Evolutionary conservation across 2,329 filamentous ascomycete genomes (phyloP).

Genomic region (Lachnum nothofagi): DNA sequence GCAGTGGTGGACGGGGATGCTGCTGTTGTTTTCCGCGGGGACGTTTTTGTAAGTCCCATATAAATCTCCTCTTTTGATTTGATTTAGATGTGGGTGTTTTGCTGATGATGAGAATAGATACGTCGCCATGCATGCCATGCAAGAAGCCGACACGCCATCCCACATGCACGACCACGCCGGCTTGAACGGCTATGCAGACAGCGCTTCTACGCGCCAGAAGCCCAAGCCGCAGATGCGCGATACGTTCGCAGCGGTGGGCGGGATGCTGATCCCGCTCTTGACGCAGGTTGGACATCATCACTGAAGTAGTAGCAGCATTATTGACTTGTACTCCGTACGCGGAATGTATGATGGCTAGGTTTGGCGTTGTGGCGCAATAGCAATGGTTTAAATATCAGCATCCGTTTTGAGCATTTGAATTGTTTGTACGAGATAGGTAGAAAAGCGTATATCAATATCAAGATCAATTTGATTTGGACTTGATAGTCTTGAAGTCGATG

Average conservation of each 20-base stretch:
- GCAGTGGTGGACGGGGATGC: conserved; percentile 84
- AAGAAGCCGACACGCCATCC: conserved; percentile 58
- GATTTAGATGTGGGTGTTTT: conserved; percentile 1
- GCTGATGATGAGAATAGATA: conserved; percentile 55
- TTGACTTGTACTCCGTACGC: too few species aligned
- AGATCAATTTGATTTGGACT: too few species aligned
- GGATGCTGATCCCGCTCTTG: conserved; percentile 73
- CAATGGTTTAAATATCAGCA: too few species aligned
- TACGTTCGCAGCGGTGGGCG: conserved; percentile 64
- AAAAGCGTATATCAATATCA: too few species aligned
- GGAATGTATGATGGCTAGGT: too few species aligned
- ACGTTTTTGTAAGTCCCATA: conserved; percentile 82
- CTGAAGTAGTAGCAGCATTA: too few species aligned
- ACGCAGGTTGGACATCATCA: conserved; percentile 76
- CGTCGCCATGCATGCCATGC: conserved; percentile 98
- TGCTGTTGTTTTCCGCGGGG: conserved; percentile 89
- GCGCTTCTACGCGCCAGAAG: conserved; percentile 45
- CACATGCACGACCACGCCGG: conserved; percentile 43
- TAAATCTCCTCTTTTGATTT: not conserved
- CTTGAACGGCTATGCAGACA: conserved; percentile 52
- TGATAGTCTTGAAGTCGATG: not conserved
- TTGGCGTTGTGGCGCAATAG: too few species aligned
- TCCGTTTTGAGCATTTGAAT: too few species aligned
- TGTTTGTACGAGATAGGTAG: too few species aligned
- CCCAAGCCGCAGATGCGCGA: conserved; percentile 59